Evolutionary conservation across 2,329 filamentous ascomycete genomes (phyloP), one percentile per base, ranked within the genome.

Genomic region (Amauroascus verrucosus): DNA sequence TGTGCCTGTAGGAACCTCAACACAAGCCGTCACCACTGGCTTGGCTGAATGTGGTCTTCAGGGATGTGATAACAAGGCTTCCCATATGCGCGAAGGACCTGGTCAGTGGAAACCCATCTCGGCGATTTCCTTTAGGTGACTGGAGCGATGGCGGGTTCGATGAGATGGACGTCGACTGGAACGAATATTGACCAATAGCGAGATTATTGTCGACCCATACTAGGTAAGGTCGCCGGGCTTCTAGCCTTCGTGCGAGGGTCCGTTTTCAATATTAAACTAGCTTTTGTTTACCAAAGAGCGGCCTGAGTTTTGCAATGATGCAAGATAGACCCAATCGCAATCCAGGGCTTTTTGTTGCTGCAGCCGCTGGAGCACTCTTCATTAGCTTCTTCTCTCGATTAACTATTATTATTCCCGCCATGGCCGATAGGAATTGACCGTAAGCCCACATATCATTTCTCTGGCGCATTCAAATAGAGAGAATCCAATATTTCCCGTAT

Each of bases 401-500:
- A 13, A 6, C 26, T 30, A 20, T n/a, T 28, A 45, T n/a, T n/a
- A 45, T 4, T 22, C 28, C 37, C 37, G 35, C 48, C 41, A 52
- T 45, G 11, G 13, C 40, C 26, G n/a, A 30, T 46, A 52, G 8
- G 20, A 44, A 32, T 46, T 46, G 37, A 32, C 49, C 49, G 30
- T 45, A 52, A 24, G 49, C 49, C 49, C 49, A 52, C 16, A 52
- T 37, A 22, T 44, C 49, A 44, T 52, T 52, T 37, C 18, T 33
- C 49, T 35, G 38, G 38, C 49, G 49, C 28, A 33, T 45, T 33
- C 26, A 46, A 46, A 52, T 22, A 44, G 26, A 52, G 26, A 35
- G 49, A 40, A 22, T 46, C 26, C 14, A 52, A 35, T 16, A 14
- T 46, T n/a, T 37, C 20, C 28, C 54, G 44, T 48, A 59, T 59